Conservation (phyloP, 2,329 filamentous ascomycete species). For the Akanthomyces muscarius region DNA sequence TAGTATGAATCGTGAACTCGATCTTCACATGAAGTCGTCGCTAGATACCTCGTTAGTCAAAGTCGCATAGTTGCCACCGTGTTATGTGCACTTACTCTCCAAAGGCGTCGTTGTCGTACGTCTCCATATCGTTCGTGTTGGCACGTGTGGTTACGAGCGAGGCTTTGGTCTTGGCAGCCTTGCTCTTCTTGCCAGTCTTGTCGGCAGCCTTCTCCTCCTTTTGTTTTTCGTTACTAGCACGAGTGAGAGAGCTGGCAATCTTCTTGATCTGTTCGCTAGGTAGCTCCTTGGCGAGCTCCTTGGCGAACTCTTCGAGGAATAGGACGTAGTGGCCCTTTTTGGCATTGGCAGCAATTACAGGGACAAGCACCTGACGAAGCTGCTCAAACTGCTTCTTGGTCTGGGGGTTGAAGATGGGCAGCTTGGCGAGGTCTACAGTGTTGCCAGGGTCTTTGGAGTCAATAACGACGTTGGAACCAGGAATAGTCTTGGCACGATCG, state of each 20-base stretch:
- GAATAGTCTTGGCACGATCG: constrained; percentile 64
- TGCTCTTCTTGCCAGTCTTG: constrained; percentile 93
- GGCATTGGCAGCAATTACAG: constrained; percentile 67
- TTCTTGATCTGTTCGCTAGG: constrained; percentile 96
- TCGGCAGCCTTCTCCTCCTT: constrained; percentile 95
- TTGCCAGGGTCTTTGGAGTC: constrained; percentile 71
- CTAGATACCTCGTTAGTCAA: constrained; percentile 1
- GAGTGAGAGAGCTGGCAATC: constrained; percentile 80
- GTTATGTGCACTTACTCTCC: constrained; percentile 65
- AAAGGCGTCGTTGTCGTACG: constrained; percentile 75
- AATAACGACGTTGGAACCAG: constrained; percentile 61
- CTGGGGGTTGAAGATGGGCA: constrained; percentile 83
- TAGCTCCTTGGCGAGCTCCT: constrained; percentile 81
- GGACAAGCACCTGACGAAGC: constrained; percentile 73
- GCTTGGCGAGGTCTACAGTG: constrained; percentile 72
- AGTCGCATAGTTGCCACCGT: not conserved
- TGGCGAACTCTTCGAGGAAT: constrained; percentile 87
- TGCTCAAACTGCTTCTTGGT: constrained; percentile 83
- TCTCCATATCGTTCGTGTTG: constrained; percentile 63
- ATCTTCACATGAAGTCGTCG: constrained; percentile 18
- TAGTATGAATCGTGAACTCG: not conserved
- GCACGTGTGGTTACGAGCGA: constrained; percentile 65
- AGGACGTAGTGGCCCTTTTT: constrained; percentile 89
- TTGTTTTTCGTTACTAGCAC: constrained; percentile 94
- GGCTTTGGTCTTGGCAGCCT: constrained; percentile 94